phyloP scores from a whole-genome alignment of 495 filamentous ascomycete species.

The Aspergillus saccharolyticus region DNA sequence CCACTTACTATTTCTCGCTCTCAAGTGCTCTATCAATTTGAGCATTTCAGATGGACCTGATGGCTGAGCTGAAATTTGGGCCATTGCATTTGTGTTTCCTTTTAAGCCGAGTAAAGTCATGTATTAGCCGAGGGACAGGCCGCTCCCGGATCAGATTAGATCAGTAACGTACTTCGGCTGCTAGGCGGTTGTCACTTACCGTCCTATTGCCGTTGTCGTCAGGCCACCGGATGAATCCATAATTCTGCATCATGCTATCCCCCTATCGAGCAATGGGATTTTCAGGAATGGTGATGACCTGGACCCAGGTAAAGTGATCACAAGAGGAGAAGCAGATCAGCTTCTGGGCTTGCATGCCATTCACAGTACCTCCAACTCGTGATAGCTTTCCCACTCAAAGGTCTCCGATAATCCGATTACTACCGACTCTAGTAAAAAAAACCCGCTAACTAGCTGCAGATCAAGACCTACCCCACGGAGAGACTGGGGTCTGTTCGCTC shows the following conservation, averaged over 20 bases:
- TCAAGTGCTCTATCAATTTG: not conserved
- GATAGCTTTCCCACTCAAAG: slow-evolving; percentile 2
- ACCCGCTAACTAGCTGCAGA: slow-evolving; percentile 15
- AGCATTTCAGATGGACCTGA: not conserved
- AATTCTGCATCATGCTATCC: not conserved
- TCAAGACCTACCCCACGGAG: slow-evolving; percentile 6
- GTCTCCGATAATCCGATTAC: not conserved
- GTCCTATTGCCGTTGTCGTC: slow-evolving; percentile 10
- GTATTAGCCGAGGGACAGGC: not conserved
- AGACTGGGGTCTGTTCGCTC: not conserved
- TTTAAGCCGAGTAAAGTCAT: too few species aligned
- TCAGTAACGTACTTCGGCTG: slow-evolving; percentile 11
- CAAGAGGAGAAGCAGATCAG: too few species aligned
- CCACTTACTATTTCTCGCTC: not conserved
- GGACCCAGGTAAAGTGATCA: too few species aligned
- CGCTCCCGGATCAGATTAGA: slow-evolving; percentile 27
- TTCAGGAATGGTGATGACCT: not conserved
- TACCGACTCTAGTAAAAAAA: slow-evolving; percentile 11
- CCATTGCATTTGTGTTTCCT: too few species aligned
- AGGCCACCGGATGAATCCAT: slow-evolving; percentile 8
- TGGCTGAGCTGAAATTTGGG: too few species aligned
- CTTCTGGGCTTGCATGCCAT: not conserved
- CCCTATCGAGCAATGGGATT: too few species aligned
- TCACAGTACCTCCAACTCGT: not conserved
- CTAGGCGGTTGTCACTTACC: slow-evolving; percentile 2